Base-by-base conservation (phyloP, 257 asterid species). In the Nicotiana paniculata region DNA sequence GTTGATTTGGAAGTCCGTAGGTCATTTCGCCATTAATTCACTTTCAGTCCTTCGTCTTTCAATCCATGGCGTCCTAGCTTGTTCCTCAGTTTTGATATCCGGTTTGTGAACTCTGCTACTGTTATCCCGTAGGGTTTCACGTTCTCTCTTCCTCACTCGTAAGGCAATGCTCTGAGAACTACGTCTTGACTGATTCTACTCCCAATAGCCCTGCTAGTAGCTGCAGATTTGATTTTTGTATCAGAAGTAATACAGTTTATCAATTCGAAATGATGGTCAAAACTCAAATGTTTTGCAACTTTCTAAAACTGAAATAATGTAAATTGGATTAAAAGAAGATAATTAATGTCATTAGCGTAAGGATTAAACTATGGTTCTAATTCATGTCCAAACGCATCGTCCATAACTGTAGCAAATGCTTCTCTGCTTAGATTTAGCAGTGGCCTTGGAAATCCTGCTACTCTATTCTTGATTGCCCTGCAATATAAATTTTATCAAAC, bases 1-100 rank as follows among this genome's bases (percentile, higher is more conserved):
- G 24, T 21, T 21, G 24, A 21, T 21, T 21, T 21, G 24, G 24
- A 21, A 21, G 24, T 21, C 24, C 24, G 24, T 21, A 21, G 24
- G 24, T 21, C 24, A 21, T 21, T 21, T 21, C 24, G 24, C 24
- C 24, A 21, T 21, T 21, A 21, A 1, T 30, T 18, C 30, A 91
- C 98, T 9, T 85, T 70, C 1, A 96, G 84, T 4, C 99, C 98
- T 87, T 96, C 97, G 9, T 94, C 99, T 85, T 93, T 96, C 30
- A 84, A 1, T 0, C 98, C 97, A 4, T 26, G 70, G 3, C 64
- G 74, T 17, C 99, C 99, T 0, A 96, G 87, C 77, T 81, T 83
- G 65, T 91, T 83, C 76, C 97, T 80, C 5, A 92, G 90, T 43
- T 10, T 43, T 0, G 97, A 92, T 54, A 91, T 91, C 76, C 68